These are phyloP conservation scores for Dalbergia cultrata DNA, from an alignment of 306 rosid species.

Conservation along the genomic window DNA sequence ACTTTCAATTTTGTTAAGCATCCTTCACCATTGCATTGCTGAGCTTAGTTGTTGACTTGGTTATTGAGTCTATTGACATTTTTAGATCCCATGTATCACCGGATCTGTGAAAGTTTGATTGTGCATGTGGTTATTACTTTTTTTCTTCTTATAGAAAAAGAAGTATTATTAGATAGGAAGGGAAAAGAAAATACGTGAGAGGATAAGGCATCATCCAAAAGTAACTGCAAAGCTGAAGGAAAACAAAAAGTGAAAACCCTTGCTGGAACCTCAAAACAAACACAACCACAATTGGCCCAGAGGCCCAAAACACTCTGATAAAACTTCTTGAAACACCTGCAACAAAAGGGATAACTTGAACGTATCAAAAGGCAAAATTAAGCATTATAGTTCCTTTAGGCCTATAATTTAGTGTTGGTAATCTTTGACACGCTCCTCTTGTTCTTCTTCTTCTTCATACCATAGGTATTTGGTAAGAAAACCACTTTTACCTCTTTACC, in stretches of 20 bases:
- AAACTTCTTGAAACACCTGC: constrained; percentile 12
- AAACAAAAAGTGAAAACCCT: not conserved
- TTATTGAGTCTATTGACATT: constrained; percentile 7
- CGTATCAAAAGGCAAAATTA: constrained; percentile 5
- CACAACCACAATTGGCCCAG: constrained; percentile 1
- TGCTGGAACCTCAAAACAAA: not conserved
- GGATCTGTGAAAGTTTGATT: not conserved
- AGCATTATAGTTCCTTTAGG: not conserved
- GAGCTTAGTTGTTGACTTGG: not conserved
- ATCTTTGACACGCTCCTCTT: constrained; percentile 20
- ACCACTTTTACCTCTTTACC: constrained; percentile 15
- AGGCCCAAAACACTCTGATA: not conserved
- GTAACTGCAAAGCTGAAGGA: constrained; percentile 15
- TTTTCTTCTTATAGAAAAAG: not conserved
- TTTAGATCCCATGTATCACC: constrained; percentile 11
- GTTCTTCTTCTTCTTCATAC: not conserved
- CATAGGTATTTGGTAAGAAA: not conserved
- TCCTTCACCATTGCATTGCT: constrained; percentile 15
- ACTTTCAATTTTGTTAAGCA: constrained; percentile 25
- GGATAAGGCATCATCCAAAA: constrained; percentile 22
- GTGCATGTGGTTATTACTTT: constrained; percentile 3
- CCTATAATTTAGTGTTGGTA: not conserved
- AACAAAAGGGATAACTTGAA: not conserved
- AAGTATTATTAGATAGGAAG: constrained; percentile 8
- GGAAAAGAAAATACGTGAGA: constrained; percentile 4